A percentile compares a stretch with the other conserved stretches of the same genome.
Conservation (phyloP, 768 basidiomycete genomes). For the Rhodotorula sphaerocarpa region DNA sequence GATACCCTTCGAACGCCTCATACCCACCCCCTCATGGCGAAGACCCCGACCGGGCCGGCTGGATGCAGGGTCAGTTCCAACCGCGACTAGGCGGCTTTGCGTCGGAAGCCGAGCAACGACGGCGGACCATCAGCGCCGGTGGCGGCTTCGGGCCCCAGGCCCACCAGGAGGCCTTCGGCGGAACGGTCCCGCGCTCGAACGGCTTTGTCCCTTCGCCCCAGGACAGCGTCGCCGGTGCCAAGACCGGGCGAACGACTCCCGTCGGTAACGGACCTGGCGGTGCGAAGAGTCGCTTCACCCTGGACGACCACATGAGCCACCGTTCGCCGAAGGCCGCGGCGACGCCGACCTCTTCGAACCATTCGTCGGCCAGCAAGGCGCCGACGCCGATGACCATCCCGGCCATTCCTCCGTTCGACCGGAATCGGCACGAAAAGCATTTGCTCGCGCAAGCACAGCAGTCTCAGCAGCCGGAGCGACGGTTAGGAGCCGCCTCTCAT, state of each 20-base stretch:
- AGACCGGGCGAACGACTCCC: slow-evolving; percentile 11
- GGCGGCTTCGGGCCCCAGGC: not conserved
- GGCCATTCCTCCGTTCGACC: slow-evolving; percentile 28
- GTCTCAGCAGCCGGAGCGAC: no score
- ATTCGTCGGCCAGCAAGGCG: not conserved
- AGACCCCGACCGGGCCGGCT: not conserved
- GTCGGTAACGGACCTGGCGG: not conserved
- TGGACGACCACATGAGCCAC: slow-evolving; percentile 31
- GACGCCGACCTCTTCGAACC: not conserved
- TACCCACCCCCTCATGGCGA: not conserved
- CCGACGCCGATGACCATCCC: slow-evolving; percentile 15
- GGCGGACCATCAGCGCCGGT: slow-evolving; percentile 12
- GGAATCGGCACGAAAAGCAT: slow-evolving; percentile 19
- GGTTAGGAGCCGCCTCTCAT: no score
- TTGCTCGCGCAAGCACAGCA: slow-evolving; percentile 4
- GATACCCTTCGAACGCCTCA: not conserved
- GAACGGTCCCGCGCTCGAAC: slow-evolving; percentile 1
- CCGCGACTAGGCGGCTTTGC: not conserved
- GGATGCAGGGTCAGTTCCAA: no score
- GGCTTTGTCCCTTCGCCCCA: not conserved
- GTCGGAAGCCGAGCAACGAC: slow-evolving; percentile 18
- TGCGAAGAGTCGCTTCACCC: slow-evolving; percentile 19
- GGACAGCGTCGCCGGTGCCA: not conserved
- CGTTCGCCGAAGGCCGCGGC: slow-evolving; percentile 17
- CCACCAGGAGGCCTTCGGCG: slow-evolving; percentile 22